These are phyloP conservation scores for Backusella tuberculispora DNA, from an alignment of 192 early-diverging fungal species.

Conservation along the genomic window DNA sequence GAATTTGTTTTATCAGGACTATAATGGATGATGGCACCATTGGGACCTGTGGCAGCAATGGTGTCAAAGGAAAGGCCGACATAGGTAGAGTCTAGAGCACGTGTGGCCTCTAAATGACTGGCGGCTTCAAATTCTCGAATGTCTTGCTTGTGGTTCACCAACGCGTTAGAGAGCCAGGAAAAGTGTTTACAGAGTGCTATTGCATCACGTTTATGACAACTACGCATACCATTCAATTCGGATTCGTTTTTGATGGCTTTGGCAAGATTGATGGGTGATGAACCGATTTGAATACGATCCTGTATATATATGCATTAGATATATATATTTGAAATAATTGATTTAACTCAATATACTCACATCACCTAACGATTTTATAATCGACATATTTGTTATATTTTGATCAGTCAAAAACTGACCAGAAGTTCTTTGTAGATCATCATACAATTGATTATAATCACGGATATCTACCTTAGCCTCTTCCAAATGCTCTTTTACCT, in stretches of 20 bases:
- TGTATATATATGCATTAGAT: slow-evolving; percentile 3
- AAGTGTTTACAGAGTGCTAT: slow-evolving; percentile 84
- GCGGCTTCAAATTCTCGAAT: slow-evolving; percentile 88
- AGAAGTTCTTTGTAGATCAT: background rate
- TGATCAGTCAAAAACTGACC: slow-evolving; percentile 59
- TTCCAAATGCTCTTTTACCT: slow-evolving; percentile 15
- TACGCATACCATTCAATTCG: slow-evolving; percentile 88
- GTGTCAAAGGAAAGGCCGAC: slow-evolving; percentile 94
- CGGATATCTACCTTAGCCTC: slow-evolving; percentile 57
- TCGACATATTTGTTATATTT: slow-evolving; percentile 64
- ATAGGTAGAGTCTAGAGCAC: slow-evolving; percentile 71
- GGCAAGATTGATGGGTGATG: slow-evolving; percentile 73
- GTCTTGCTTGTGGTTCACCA: slow-evolving; percentile 59
- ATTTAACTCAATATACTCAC: slow-evolving; percentile 6
- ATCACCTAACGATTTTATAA: slow-evolving; percentile 68
- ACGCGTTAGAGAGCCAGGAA: slow-evolving; percentile 90
- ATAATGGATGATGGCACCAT: slow-evolving; percentile 97
- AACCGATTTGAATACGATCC: slow-evolving; percentile 51
- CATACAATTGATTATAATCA: slow-evolving; percentile 65
- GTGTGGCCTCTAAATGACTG: slow-evolving; percentile 75
- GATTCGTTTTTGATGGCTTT: slow-evolving; percentile 92
- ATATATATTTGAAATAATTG: background rate
- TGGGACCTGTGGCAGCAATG: slow-evolving; percentile 92
- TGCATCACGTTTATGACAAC: slow-evolving; percentile 86
- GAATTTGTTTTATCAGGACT: slow-evolving; percentile 76